phyloP scores from a whole-genome alignment of 2,329 filamentous ascomycete genomes.

The Byssochlamys sp. region DNA sequence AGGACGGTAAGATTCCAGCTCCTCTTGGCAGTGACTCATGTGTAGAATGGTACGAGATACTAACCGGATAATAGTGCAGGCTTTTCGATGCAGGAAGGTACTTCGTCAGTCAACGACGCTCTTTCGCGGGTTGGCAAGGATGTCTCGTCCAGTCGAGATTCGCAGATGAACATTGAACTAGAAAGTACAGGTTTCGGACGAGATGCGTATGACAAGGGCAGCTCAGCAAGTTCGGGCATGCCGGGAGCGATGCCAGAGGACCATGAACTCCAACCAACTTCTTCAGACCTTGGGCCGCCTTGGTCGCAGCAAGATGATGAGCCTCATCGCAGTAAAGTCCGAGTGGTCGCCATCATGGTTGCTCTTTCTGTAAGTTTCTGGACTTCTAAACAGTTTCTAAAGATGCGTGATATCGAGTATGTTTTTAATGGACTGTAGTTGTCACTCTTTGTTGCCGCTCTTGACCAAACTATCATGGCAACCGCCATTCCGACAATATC shows the following conservation, averaged over 20 bases:
- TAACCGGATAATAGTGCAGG: background rate
- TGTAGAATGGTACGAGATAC: background rate
- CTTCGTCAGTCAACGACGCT: background rate
- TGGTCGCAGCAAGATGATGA: background rate
- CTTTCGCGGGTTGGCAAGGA: background rate
- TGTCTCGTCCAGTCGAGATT: background rate
- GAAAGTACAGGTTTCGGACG: background rate
- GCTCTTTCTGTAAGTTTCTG: conserved; percentile 16
- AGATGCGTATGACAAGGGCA: background rate
- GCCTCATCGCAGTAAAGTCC: conserved; percentile 12
- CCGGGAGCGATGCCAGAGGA: background rate
- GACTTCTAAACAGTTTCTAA: background rate
- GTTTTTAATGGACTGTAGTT: conserved; percentile 12
- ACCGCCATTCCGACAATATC: conserved; percentile 54
- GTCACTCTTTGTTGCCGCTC: conserved; percentile 25
- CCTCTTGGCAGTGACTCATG: background rate
- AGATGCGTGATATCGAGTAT: background rate
- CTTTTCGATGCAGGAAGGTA: background rate
- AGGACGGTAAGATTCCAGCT: background rate
- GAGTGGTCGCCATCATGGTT: conserved; percentile 17
- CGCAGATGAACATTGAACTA: background rate
- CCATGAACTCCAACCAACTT: conserved; percentile 6
- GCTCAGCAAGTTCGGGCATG: background rate
- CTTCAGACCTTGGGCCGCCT: background rate
- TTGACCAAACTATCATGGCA: conserved; percentile 48